Evolutionary conservation across 371 early-diverging fungal genomes (phyloP).

Genomic region (Mucor indicus): DNA sequence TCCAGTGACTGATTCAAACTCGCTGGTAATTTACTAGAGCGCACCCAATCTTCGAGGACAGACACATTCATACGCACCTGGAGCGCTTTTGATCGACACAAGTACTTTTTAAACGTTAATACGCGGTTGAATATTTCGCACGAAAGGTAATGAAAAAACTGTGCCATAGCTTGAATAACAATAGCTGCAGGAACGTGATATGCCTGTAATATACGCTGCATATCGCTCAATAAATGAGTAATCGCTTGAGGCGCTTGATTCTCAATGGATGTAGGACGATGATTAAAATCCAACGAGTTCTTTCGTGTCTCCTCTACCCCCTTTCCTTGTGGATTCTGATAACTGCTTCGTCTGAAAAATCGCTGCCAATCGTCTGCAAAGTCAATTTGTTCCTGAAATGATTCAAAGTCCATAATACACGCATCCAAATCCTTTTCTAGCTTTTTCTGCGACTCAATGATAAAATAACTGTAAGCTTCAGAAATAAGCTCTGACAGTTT

Average conservation of each 20-base stretch:
- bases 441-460: conserved; percentile 54
- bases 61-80: conserved; percentile 84
- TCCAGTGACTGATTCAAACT: conserved; percentile 37
- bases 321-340: neutral
- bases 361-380: conserved; percentile 61
- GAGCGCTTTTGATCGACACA: conserved; percentile 79
- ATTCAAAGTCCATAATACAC: conserved; percentile 70
- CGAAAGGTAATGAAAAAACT: conserved; percentile 69
- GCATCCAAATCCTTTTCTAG: conserved; percentile 61
- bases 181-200: conserved; percentile 60
- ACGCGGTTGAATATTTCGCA: conserved; percentile 80
- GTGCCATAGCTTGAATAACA: conserved; percentile 51
- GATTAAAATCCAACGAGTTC: conserved; percentile 1
- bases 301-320: neutral
- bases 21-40: conserved; percentile 42
- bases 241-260: conserved; percentile 50
- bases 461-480: conserved; percentile 61
- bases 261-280: neutral
- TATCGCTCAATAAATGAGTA: conserved; percentile 50
- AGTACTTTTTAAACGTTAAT: conserved; percentile 63
- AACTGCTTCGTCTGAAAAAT: conserved; percentile 34
- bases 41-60: conserved; percentile 79
- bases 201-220: conserved; percentile 45
- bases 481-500: conserved; percentile 64
- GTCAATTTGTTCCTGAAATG: conserved; percentile 61